A percentile compares a stretch with the other conserved stretches of the same genome.
phyloP scores from a whole-genome alignment of 2,329 filamentous ascomycete species.

The Didymella pomorum region DNA sequence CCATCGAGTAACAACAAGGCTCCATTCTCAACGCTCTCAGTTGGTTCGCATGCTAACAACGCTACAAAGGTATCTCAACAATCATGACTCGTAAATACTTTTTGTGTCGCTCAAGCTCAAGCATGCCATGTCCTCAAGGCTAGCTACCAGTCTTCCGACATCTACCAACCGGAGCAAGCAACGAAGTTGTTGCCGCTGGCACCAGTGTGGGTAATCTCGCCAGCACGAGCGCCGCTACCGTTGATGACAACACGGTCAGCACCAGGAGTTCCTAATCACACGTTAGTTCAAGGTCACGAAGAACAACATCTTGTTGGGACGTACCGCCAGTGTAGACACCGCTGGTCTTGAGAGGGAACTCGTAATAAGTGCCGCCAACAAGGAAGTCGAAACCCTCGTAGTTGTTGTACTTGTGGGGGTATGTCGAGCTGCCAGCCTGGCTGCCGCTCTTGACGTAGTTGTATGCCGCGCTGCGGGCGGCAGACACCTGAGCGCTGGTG shows the following conservation, averaged over 20 bases:
- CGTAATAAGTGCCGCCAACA: slow-evolving; percentile 66
- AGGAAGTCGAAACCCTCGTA: slow-evolving; percentile 69
- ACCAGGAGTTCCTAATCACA: slow-evolving; percentile 64
- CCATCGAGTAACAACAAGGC: too few species aligned
- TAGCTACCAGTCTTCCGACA: neutral
- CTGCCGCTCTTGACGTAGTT: slow-evolving; percentile 56
- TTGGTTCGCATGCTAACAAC: neutral
- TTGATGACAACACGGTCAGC: slow-evolving; percentile 73
- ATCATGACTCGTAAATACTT: slow-evolving; percentile 1
- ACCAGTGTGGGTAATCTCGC: slow-evolving; percentile 74
- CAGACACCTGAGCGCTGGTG: slow-evolving; percentile 57
- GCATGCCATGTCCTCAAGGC: neutral
- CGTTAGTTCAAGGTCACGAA: neutral
- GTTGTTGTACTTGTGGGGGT: slow-evolving; percentile 69
- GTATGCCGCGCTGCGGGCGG: slow-evolving; percentile 63
- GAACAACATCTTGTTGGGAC: neutral
- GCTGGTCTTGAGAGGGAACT: slow-evolving; percentile 66
- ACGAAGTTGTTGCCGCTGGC: slow-evolving; percentile 75
- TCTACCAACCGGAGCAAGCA: slow-evolving; percentile 58
- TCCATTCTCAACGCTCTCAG: neutral
- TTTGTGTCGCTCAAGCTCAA: neutral
- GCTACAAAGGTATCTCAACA: slow-evolving; percentile 8
- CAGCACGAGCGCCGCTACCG: slow-evolving; percentile 63
- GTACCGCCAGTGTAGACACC: slow-evolving; percentile 65
- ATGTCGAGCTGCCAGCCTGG: slow-evolving; percentile 53